Conservation (phyloP, 768 basidiomycete genomes). For the Tricholoma bakamatsutake region DNA sequence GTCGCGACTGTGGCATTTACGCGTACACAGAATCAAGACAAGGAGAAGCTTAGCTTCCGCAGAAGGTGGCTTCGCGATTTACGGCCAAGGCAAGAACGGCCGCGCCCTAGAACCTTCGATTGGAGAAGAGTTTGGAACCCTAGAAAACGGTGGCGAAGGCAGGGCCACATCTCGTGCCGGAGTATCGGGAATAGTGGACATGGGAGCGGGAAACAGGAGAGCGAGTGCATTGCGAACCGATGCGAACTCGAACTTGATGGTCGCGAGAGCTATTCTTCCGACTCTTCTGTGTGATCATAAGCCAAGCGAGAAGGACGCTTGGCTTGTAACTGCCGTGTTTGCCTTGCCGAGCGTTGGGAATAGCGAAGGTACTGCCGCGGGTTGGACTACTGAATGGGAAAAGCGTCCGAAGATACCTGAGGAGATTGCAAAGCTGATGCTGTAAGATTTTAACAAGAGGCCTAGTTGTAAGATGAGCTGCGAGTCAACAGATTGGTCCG, state of each 20-base stretch:
- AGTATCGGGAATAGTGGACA: slow-evolving; percentile 53
- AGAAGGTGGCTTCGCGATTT: slow-evolving; percentile 68
- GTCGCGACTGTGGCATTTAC: slow-evolving; percentile 62
- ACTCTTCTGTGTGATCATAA: slow-evolving; percentile 48
- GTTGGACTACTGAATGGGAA: slow-evolving; percentile 45
- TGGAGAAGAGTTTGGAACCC: slow-evolving; percentile 41
- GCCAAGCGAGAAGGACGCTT: slow-evolving; percentile 35
- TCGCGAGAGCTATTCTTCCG: slow-evolving; percentile 61
- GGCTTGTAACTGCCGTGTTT: slow-evolving; percentile 65
- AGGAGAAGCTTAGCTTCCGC: slow-evolving; percentile 48
- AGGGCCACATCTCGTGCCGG: slow-evolving; percentile 57
- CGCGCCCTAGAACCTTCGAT: slow-evolving; percentile 46
- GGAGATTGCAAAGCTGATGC: slow-evolving; percentile 26
- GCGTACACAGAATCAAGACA: slow-evolving; percentile 57
- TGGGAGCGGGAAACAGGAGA: slow-evolving; percentile 27
- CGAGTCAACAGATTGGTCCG: background rate
- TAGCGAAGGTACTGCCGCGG: slow-evolving; percentile 30
- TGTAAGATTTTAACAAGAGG: background rate
- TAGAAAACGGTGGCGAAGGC: slow-evolving; percentile 40
- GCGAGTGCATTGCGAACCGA: slow-evolving; percentile 54
- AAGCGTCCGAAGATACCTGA: slow-evolving; percentile 37
- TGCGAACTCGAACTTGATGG: slow-evolving; percentile 68
- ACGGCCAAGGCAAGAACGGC: slow-evolving; percentile 58
- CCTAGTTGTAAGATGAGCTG: background rate
- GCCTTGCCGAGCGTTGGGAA: slow-evolving; percentile 42